Conservation (phyloP, 2,329 filamentous ascomycete species). For the Aspergillus sp. region DNA sequence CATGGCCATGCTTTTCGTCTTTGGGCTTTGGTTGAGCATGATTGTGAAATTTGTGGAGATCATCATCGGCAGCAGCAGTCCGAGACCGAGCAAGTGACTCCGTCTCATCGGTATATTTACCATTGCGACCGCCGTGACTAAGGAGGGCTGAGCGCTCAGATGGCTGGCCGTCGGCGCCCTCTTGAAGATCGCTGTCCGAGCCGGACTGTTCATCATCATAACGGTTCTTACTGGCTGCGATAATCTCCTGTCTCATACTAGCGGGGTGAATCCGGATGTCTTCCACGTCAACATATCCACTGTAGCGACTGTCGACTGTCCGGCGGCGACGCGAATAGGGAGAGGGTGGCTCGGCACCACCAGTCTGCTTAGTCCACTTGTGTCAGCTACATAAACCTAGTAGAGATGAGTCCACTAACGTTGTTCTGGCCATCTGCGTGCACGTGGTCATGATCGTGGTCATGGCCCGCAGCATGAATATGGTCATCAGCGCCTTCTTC, state of each 20-base stretch:
- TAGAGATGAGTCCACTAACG: constrained; percentile 8
- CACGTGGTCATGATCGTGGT: constrained; percentile 39
- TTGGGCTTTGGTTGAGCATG: constrained; percentile 71
- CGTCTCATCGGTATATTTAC: constrained; percentile 38
- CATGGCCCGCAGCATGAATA: constrained; percentile 40
- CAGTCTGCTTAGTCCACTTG: constrained; percentile 27
- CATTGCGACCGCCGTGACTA: constrained; percentile 44
- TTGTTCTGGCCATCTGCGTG: constrained; percentile 48
- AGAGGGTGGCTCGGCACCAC: constrained; percentile 27
- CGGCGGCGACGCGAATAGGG: constrained; percentile 36
- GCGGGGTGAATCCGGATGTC: constrained; percentile 83
- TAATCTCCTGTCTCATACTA: constrained; percentile 89
- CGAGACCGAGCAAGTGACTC: constrained; percentile 15
- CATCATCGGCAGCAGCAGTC: constrained; percentile 28
- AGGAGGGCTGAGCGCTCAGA: constrained; percentile 47
- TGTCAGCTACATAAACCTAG: not conserved
- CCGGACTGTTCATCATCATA: constrained; percentile 58
- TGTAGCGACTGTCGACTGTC: constrained; percentile 33
- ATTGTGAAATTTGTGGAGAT: constrained; percentile 71
- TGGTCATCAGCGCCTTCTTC: constrained; percentile 55
- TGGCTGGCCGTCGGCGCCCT: constrained; percentile 51
- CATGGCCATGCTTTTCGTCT: constrained; percentile 57
- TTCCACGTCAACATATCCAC: constrained; percentile 60
- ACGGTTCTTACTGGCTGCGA: constrained; percentile 72
- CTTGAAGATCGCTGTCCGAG: constrained; percentile 57